Percentiles rank a stretch among this genome's conserved stretches.
Evolutionary conservation across 2,329 filamentous ascomycete species (phyloP).

Genomic region (Fulvia fulva): DNA sequence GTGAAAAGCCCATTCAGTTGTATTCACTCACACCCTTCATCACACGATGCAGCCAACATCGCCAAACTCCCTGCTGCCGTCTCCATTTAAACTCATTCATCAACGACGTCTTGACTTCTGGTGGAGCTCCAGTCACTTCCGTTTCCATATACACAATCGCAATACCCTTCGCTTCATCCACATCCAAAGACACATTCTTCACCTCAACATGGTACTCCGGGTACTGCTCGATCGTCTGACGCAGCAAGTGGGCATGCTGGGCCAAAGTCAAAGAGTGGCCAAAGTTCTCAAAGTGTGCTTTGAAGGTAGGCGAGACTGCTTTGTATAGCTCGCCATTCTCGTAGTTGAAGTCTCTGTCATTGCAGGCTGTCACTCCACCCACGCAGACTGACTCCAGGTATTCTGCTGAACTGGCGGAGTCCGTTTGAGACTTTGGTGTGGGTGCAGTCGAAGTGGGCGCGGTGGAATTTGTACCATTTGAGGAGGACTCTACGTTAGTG

Average conservation of each 20-base stretch:
- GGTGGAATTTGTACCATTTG: background rate
- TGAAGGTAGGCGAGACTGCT: slow-evolving; percentile 7
- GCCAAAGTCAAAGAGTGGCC: slow-evolving; percentile 9
- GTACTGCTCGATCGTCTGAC: background rate
- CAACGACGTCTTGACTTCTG: slow-evolving; percentile 1
- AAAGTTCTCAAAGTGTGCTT: slow-evolving; percentile 13
- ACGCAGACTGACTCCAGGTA: slow-evolving; percentile 13
- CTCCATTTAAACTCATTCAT: slow-evolving; percentile 15
- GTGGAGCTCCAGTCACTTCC: slow-evolving; percentile 8
- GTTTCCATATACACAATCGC: slow-evolving; percentile 5
- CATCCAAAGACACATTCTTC: slow-evolving; percentile 7
- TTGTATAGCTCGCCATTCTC: slow-evolving; percentile 8
- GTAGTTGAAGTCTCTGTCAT: slow-evolving; percentile 10
- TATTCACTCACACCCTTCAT: slow-evolving; percentile 7
- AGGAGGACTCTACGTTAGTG: background rate
- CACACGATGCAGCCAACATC: slow-evolving; percentile 10
- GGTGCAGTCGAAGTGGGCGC: background rate
- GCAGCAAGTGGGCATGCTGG: slow-evolving; percentile 7
- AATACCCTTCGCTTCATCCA: slow-evolving; percentile 8
- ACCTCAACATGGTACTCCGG: slow-evolving; percentile 11
- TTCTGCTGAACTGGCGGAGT: background rate
- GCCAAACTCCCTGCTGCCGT: slow-evolving; percentile 7
- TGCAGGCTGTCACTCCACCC: slow-evolving; percentile 5
- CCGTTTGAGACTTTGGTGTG: background rate
- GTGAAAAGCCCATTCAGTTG: background rate